These are phyloP conservation scores for Phlegmacium glaucopus DNA, from an alignment of 768 basidiomycete genomes.

Conservation along the genomic window DNA sequence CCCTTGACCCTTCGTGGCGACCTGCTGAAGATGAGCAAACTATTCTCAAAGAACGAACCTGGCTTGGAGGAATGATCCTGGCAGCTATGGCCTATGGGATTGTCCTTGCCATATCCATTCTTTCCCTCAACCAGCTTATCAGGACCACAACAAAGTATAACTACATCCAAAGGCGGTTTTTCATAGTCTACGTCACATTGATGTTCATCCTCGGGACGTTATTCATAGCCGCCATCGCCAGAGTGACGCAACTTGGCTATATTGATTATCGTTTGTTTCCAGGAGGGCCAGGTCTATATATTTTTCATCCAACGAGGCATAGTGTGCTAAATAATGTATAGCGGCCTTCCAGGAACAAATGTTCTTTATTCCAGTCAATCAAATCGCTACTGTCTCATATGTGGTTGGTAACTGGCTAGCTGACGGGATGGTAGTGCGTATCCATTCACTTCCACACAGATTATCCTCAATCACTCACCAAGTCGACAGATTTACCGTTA, in stretches of 20 bases:
- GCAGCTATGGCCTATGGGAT: constrained; percentile 7
- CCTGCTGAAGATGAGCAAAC: background rate
- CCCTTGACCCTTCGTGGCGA: background rate
- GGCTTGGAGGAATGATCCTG: constrained; percentile 6
- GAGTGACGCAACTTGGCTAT: too few relatives aligned
- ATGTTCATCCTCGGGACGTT: too few relatives aligned
- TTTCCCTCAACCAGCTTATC: constrained; percentile 6
- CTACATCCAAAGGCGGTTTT: background rate
- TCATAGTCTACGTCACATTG: constrained; percentile 5
- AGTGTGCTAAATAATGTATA: background rate
- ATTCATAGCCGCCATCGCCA: too few relatives aligned
- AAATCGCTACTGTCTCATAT: constrained; percentile 5
- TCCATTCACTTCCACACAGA: background rate
- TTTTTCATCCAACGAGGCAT: constrained; percentile 3
- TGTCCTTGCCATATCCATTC: constrained; percentile 4
- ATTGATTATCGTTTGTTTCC: too few relatives aligned
- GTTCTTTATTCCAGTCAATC: constrained; percentile 6
- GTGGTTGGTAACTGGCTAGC: constrained; percentile 9
- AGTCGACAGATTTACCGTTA: constrained; percentile 5
- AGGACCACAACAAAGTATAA: constrained; percentile 1
- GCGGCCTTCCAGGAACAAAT: constrained; percentile 3
- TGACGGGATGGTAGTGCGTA: constrained; percentile 5
- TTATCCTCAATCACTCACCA: background rate
- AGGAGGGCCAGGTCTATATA: background rate
- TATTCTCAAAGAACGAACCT: background rate